phyloP scores from a whole-genome alignment of 164 flowering plant species.

The Platanus orientalis region DNA sequence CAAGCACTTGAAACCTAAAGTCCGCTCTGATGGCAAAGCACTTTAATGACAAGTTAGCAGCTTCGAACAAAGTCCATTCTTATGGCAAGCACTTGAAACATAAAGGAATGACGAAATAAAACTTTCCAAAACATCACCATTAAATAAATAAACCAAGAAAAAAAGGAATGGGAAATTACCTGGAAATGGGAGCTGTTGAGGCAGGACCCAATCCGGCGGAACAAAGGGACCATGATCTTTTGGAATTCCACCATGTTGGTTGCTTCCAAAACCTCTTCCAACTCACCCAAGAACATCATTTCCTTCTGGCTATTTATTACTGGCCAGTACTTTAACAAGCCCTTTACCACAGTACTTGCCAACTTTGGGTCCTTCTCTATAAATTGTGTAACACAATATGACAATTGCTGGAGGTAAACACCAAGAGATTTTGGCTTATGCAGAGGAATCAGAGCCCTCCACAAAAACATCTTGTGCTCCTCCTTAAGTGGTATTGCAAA shows the following conservation, averaged over 20 bases:
- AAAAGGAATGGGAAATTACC: conserved; percentile 50
- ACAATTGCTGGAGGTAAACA: conserved; percentile 68
- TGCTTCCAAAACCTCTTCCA: conserved; percentile 88
- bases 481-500: conserved; percentile 88
- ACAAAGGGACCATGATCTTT: conserved; percentile 80
- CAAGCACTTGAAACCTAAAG: too few relatives aligned
- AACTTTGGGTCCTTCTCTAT: conserved; percentile 87
- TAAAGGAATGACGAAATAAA: too few relatives aligned
- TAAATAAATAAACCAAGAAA: neutral
- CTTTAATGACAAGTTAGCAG: too few relatives aligned
- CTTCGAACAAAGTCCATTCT: too few relatives aligned
- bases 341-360: conserved; percentile 56
- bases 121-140: neutral
- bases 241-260: conserved; percentile 66
- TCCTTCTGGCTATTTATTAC: too few relatives aligned
- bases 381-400: conserved; percentile 70
- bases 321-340: conserved; percentile 84
- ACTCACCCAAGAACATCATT: conserved; percentile 81
- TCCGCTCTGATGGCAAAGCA: too few relatives aligned
- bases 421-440: conserved; percentile 84
- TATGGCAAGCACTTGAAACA: too few relatives aligned
- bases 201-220: conserved; percentile 66
- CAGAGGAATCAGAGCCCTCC: conserved; percentile 73
- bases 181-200: conserved; percentile 85
- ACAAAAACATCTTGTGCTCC: conserved; percentile 84